phyloP scores from a whole-genome alignment of 768 basidiomycete species.

The Cystobasidium onofrii region DNA sequence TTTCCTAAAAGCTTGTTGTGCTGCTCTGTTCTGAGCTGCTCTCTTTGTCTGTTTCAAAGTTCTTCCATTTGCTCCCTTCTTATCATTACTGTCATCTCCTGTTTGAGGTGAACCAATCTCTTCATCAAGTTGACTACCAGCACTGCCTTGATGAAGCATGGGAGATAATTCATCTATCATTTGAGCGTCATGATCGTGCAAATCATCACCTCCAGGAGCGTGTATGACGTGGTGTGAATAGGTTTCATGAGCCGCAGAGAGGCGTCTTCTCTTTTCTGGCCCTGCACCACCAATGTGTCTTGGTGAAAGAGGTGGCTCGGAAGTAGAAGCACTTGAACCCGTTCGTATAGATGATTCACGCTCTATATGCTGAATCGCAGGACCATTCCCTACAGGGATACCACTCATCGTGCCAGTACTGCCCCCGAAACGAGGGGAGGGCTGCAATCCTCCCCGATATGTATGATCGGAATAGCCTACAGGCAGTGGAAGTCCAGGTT shows the following conservation, averaged over 20 bases:
- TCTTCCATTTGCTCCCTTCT: slow-evolving; percentile 22
- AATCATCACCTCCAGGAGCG: background rate
- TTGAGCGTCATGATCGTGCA: background rate
- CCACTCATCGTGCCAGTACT: background rate
- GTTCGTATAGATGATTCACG: background rate
- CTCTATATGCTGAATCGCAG: background rate
- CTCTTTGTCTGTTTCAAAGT: slow-evolving; percentile 28
- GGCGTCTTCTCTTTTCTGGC: background rate
- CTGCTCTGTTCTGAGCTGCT: slow-evolving; percentile 32
- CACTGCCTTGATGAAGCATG: too few species aligned
- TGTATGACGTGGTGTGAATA: background rate
- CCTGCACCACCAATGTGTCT: background rate
- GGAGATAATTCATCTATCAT: background rate
- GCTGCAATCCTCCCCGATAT: background rate
- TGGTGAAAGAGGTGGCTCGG: background rate
- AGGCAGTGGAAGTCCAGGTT: background rate
- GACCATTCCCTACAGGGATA: background rate
- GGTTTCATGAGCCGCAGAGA: background rate
- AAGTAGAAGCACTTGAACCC: background rate
- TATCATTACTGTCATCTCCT: background rate
- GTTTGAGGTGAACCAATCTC: background rate
- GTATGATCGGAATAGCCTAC: background rate
- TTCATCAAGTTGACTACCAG: too few species aligned
- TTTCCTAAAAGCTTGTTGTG: slow-evolving; percentile 31
- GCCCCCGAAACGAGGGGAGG: background rate